Base-by-base conservation (phyloP, 2,329 filamentous ascomycete genomes). In the Paecilomyces sp. region DNA sequence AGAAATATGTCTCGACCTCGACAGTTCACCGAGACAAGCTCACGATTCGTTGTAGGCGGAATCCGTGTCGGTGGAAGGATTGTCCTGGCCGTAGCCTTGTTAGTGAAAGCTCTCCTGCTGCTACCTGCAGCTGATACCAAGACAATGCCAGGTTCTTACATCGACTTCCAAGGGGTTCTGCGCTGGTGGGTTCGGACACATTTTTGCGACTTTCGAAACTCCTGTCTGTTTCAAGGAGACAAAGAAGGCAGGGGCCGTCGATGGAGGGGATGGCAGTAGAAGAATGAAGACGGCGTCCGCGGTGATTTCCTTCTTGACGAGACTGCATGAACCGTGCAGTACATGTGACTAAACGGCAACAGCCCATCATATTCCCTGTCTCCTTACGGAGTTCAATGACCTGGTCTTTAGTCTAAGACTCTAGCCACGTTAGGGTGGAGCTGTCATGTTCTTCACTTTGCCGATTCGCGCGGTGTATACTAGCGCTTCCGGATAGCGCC, bases 371-470 rank as follows among this genome's bases (percentile, higher is more conserved):
- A 41, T 41, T 18, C 41, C 41, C 41, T 47, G 41, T 47, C 41
- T 47, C 41, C 7, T 18, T 28, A 28, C 25, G 25, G 25, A 28
- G 25, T 28, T 4, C 25, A 47, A n/a, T 18, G 15, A 15, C 9
- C n/a, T n/a, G 41, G 22, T 47, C 41, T 47, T 15, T 8, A 47
- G 41, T 47, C 41, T 22, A 47, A 18, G 41, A n/a, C 7, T 9
- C 18, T 47, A 47, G 41, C 41, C 41, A 47, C 41, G 41, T 47
- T 47, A 9, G 15, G 9, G 41, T 47, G 41, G 72, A 72, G 68
- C 66, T 47, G 65, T 73, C 6, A 61, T 69, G 53, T 71, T 53
- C 67, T 74, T 25, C 66, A 71, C 28, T 63, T 70, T 0, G 30
- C 62, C 15, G 64, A 58, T 3, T 61, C 58, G 31, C 41, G 41